Base-by-base conservation (phyloP, 352 stramenopile genomes). In the Globisporangium perplexum region DNA sequence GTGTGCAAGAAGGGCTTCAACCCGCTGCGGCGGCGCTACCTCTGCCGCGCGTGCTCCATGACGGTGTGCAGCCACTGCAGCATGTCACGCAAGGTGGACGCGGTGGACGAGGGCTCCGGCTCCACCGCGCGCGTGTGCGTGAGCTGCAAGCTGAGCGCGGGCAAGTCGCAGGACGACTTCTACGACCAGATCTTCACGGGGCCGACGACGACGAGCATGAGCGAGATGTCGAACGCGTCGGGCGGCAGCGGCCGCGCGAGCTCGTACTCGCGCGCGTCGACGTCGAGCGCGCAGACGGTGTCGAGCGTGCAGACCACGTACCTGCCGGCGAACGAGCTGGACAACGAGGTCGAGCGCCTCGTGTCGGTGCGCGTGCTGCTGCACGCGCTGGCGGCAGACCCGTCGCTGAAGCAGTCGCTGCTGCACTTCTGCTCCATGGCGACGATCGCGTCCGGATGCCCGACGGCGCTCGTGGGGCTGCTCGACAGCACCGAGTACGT, bases 1-100 rank as follows among this genome's bases (percentile, higher is more conserved):
- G 75, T 89, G 10, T 95, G 84, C 57, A 79, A 75, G 60, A 95
- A 93, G 62, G 77, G 69, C 47, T 95, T 95, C 55, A 93, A 90
- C 46, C 81, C 84, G 24, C 55, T 95, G 62, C 74, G 82, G 6
- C 69, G 84, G 28, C 74, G 83, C 47, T 85, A 95, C 62, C 74
- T 78, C 47, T 95, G 84, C 58, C 72, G 82, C 31, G 77, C 71
- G 38, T 95, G 84, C 55, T 72, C 69, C 8, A 67, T 69, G 31
- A 80, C 88, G 1, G 76, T 95, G 6, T 95, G 84, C 70, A 84
- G 68, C 46, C 80, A 79, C 57, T 95, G 84, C 69, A 88, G 77
- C 55, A 80, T 83, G 59, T 67, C 66, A 51, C 73, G 73, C 53
- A 83, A 82, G 50, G 63, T 77, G 14, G 74, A 83, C 38, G 68